These are phyloP conservation scores for Gamarada debralockiae DNA, from an alignment of 495 filamentous ascomycete genomes.

Conservation along the genomic window DNA sequence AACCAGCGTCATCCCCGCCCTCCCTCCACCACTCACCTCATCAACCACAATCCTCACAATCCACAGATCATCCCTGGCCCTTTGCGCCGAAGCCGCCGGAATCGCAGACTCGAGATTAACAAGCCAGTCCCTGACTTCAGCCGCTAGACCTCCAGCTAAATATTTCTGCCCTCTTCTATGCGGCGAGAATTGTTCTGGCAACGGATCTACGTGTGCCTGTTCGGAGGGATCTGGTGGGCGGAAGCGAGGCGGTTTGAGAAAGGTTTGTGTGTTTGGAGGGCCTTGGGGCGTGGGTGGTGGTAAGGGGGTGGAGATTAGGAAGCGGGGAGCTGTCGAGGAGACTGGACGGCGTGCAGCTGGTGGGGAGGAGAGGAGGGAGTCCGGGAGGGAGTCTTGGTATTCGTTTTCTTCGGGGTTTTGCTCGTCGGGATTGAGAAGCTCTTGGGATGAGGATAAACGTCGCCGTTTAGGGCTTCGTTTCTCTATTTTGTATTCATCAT, in stretches of 20 bases:
- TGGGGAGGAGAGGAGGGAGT: slow-evolving; percentile 21
- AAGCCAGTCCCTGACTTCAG: slow-evolving; percentile 23
- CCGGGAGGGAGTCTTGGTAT: slow-evolving; percentile 10
- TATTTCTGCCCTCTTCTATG: slow-evolving; percentile 26
- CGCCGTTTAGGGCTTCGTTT: slow-evolving; percentile 17
- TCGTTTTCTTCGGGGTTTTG: slow-evolving; percentile 1
- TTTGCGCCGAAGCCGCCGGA: background rate
- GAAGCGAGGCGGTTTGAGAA: slow-evolving; percentile 26
- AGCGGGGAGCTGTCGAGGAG: slow-evolving; percentile 13
- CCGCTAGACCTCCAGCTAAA: slow-evolving; percentile 22
- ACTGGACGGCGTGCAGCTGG: slow-evolving; percentile 10
- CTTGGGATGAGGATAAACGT: slow-evolving; percentile 14
- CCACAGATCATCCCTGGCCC: slow-evolving; percentile 16
- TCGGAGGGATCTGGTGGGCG: slow-evolving; percentile 15
- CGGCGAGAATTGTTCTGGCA: slow-evolving; percentile 28
- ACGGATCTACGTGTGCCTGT: slow-evolving; percentile 14
- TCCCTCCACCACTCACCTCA: slow-evolving; percentile 20
- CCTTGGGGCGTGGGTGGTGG: slow-evolving; percentile 10
- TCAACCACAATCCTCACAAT: slow-evolving; percentile 17
- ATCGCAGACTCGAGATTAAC: slow-evolving; percentile 21
- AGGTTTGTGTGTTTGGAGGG: slow-evolving; percentile 7
- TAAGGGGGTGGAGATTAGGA: slow-evolving; percentile 14
- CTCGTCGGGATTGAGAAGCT: background rate
- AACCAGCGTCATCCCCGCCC: slow-evolving; percentile 18
- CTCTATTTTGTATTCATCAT: slow-evolving; percentile 19